Evolutionary conservation across 176 grass and related monocot genomes (phyloP), one percentile per base, ranked within the genome.

Genomic region (Musa beccarii): DNA sequence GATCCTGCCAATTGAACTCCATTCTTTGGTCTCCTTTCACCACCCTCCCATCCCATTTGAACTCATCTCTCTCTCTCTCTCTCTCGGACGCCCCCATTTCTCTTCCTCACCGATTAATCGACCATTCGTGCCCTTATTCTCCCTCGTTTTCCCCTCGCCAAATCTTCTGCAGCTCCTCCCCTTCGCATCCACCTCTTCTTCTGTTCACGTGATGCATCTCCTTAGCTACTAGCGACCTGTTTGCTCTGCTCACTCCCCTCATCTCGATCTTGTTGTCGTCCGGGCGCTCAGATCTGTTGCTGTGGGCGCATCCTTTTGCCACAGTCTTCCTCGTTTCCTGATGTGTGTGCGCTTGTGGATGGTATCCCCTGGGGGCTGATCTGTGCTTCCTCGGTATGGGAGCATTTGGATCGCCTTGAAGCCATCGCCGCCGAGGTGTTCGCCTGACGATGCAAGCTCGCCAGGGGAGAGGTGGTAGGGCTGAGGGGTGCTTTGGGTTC

Each of bases 371-470:
- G 66, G 49, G 66, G 14, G 66, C 43, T 69, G 29, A 43, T 43
- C 34, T 43, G 34, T 43, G 34, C 34, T 43, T 43, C 34, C 34
- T 43, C 34, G 7, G 49, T 49, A 69, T 69, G 66, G 29, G 66
- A 49, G 66, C 66, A 69, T 69, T 69, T 69, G 66, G 51, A 10
- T 73, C 52, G 29, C 54, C 71, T 25, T 73, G 51, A 54, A 54
- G 52, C 51, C 71, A 14, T 73, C 49, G 51, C 14, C 51, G 51
- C 49, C 51, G 71, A 15, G 77, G 62, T 66, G 75, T 53, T 69
- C 52, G 68, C 89, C 12, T 88, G 34, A 88, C 81, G 74, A 92
- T 92, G 89, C 89, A 69, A 79, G 72, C 61, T 43, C 81, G 79
- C n/a, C 66, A 20, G 54, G 74, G 62, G 74, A 64, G 82, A 29